phyloP scores from a whole-genome alignment of 805 yeast genomes.

The Wickerhamomyces queroliae region DNA sequence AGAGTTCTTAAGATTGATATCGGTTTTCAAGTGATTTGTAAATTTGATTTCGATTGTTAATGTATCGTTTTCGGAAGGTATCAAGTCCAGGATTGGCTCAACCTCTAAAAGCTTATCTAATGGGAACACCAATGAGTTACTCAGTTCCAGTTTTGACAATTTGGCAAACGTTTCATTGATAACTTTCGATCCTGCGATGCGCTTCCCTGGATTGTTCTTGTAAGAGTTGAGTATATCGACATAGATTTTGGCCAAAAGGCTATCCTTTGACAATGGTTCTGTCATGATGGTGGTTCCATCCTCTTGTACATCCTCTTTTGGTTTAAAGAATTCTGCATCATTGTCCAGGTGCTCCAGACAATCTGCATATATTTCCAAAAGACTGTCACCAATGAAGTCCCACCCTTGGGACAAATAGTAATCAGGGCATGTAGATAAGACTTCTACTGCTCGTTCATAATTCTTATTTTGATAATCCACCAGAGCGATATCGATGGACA shows the following conservation, averaged over 20 bases:
- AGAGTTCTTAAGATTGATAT: conserved; percentile 20
- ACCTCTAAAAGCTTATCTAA: conserved; percentile 22
- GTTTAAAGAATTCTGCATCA: conserved; percentile 16
- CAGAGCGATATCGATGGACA: conserved; percentile 76
- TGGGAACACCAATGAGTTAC: neutral
- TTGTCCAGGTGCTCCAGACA: conserved; percentile 47
- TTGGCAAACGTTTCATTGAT: neutral
- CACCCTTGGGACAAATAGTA: conserved; percentile 68
- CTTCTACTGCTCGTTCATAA: conserved; percentile 53
- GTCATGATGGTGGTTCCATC: too few relatives aligned
- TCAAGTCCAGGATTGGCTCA: conserved; percentile 22
- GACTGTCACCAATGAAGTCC: conserved; percentile 61
- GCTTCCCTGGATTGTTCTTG: neutral
- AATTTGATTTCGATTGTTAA: conserved; percentile 25
- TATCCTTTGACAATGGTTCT: neutral
- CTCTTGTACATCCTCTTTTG: neutral
- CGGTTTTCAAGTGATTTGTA: conserved; percentile 22
- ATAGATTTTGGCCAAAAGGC: neutral
- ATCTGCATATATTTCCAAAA: conserved; percentile 61
- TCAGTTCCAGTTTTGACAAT: neutral
- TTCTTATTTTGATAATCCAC: conserved; percentile 54
- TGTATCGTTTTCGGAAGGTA: conserved; percentile 15
- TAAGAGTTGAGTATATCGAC: neutral
- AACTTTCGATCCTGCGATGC: neutral
- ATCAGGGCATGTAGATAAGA: conserved; percentile 63